Evolutionary conservation across 805 yeast species (phyloP), one percentile per base, ranked within the genome.

Genomic region (Myxozyma kluyveri): DNA sequence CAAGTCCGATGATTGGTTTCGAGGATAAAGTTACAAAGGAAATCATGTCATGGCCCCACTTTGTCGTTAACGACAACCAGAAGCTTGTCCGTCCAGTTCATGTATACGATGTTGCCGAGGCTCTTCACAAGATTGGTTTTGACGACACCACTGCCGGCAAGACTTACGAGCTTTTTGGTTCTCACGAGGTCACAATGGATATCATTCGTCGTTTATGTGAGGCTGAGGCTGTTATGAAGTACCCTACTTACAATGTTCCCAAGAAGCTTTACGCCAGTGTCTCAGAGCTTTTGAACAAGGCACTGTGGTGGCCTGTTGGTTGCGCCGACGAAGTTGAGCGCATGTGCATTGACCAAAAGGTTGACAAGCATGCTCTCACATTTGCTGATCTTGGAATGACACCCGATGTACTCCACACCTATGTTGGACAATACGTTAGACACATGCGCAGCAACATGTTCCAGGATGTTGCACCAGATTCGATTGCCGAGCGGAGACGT

Each of bases 141-240:
- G 90, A 88, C 67, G 95, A 88, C 68, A 73, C 86, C 47, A 87
- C 95, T 19, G 75, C 76, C 12, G 95, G 95, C 55, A 77, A 84
- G 69, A 76, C 83, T 45, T 88, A 70, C 69, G 95, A 88, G 71
- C 76, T 88, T 58, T 74, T 71, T 63, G 95, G 95, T 10, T 78
- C 82, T n/a, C 85, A 85, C 68, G 73, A 75, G 62, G 79, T 81
- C 67, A 66, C 83, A 9, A 75, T 77, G 63, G 69, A 69, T 52
- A 86, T 86, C 66, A 76, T 88, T 57, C 78, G 88, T 69, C 83
- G 81, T 63, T 73, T 84, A 81, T 75, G 87, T 59, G 81, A 82
- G 66, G 80, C 81, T 57, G 79, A 80, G 57, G 81, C 84, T 17
- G 69, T 67, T 60, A 69, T 69, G 52, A 67, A 69, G 36, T 72